These are phyloP conservation scores for Malassezia globosa DNA, from an alignment of 1,284 basidiomycete genomes.

Conservation along the genomic window DNA sequence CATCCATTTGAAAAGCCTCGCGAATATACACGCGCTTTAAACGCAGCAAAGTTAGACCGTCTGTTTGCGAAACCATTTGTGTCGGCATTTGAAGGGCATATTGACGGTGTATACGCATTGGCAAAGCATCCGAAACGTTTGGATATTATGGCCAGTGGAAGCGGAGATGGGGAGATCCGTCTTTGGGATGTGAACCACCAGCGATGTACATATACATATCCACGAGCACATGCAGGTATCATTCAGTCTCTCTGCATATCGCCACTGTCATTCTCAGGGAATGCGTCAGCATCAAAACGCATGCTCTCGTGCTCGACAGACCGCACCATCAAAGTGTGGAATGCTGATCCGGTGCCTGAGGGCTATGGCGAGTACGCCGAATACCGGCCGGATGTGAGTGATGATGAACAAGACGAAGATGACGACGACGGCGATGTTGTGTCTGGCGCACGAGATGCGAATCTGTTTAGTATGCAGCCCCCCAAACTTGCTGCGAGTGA, in stretches of 20 bases:
- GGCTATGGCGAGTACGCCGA: slow-evolving; percentile 42
- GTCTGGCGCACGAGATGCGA: slow-evolving; percentile 26
- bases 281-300: slow-evolving; percentile 49
- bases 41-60: slow-evolving; percentile 88
- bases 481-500: slow-evolving; percentile 26
- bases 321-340: slow-evolving; percentile 83
- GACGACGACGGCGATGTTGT: slow-evolving; percentile 38
- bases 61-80: slow-evolving; percentile 97
- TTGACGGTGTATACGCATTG: slow-evolving; percentile 86
- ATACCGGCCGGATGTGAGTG: slow-evolving; percentile 27
- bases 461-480: slow-evolving; percentile 32
- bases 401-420: slow-evolving; percentile 40
- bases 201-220: slow-evolving; percentile 59
- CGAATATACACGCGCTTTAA: slow-evolving; percentile 85
- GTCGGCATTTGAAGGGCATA: slow-evolving; percentile 76
- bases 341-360: slow-evolving; percentile 48
- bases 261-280: slow-evolving; percentile 52
- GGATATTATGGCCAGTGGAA: slow-evolving; percentile 76
- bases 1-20: slow-evolving; percentile 87
- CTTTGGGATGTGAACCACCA: slow-evolving; percentile 72
- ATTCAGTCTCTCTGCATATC: slow-evolving; percentile 62
- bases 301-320: slow-evolving; percentile 86
- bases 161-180: slow-evolving; percentile 87
- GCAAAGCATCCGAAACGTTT: slow-evolving; percentile 66
- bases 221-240: slow-evolving; percentile 80